A percentile compares a stretch with the other conserved stretches of the same genome.
These are phyloP conservation scores for Candida ponderosae DNA, from an alignment of 805 yeast genomes.

Conservation along the genomic window DNA sequence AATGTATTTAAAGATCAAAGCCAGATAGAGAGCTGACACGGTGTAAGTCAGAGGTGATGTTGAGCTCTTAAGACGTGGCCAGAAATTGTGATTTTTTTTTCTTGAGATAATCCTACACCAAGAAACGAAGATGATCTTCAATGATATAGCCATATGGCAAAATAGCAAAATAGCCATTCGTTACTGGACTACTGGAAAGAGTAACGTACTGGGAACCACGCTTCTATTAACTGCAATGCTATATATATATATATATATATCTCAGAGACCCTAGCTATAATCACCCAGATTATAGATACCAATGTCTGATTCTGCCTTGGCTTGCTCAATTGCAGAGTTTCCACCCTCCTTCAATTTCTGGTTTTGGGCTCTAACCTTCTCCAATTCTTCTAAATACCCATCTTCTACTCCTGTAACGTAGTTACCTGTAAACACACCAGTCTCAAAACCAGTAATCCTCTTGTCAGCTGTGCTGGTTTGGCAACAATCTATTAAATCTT, in stretches of 20 bases:
- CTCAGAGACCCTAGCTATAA: conserved; percentile 21
- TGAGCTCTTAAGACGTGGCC: too few species aligned
- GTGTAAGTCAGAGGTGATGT: too few species aligned
- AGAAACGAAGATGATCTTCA: too few species aligned
- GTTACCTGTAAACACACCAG: conserved; percentile 93
- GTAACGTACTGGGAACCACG: too few species aligned
- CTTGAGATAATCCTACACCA: too few species aligned
- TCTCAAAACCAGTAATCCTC: conserved; percentile 64
- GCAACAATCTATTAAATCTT: conserved; percentile 81
- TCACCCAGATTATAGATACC: conserved; percentile 56
- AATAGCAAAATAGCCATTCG: too few species aligned
- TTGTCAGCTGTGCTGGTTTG: conserved; percentile 28
- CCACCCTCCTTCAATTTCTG: conserved; percentile 38
- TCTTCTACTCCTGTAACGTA: conserved; percentile 95
- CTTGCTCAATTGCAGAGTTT: conserved; percentile 28
- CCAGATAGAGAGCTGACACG: too few species aligned
- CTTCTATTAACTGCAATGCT: not conserved
- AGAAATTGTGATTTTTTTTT: too few species aligned
- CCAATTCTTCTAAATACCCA: conserved; percentile 73
- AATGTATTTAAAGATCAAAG: too few species aligned
- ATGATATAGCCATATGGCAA: too few species aligned
- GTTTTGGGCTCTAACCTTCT: conserved; percentile 73
- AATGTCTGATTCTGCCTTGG: conserved; percentile 72
- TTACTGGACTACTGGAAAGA: too few species aligned
- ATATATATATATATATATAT: not conserved